A percentile compares a stretch with the other conserved stretches of the same genome.
Conservation (phyloP, 2,329 filamentous ascomycete genomes). For the Meredithiella fracta region DNA sequence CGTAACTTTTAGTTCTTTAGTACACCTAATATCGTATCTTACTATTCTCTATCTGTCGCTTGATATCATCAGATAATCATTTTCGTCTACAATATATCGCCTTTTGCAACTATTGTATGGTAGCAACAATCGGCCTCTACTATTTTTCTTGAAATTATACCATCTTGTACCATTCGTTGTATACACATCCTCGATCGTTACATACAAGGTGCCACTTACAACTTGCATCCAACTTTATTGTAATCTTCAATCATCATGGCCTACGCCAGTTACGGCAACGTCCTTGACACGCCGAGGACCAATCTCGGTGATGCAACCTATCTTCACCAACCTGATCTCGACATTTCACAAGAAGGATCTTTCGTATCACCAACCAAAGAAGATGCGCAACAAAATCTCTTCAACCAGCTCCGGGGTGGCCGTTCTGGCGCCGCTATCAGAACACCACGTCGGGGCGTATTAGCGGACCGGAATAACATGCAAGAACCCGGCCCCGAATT, state of each 20-base stretch:
- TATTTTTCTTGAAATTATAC: too few species aligned
- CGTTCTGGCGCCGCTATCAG: slow-evolving; percentile 27
- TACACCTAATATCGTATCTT: neutral
- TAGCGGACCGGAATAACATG: slow-evolving; percentile 57
- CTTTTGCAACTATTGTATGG: too few species aligned
- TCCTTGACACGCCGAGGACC: slow-evolving; percentile 73
- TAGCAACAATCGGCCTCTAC: too few species aligned
- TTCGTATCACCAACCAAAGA: slow-evolving; percentile 64
- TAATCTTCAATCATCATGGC: slow-evolving; percentile 32
- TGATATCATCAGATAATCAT: too few species aligned
- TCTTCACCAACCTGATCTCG: slow-evolving; percentile 55
- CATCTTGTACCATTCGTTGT: too few species aligned
- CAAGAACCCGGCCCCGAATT: slow-evolving; percentile 63
- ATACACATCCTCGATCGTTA: too few species aligned
- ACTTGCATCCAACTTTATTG: neutral
- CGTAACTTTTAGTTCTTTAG: neutral
- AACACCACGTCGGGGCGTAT: slow-evolving; percentile 55
- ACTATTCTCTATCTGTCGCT: too few species aligned
- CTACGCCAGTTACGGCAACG: slow-evolving; percentile 42
- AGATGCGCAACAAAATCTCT: slow-evolving; percentile 46
- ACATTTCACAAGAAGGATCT: slow-evolving; percentile 74
- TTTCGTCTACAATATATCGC: too few species aligned
- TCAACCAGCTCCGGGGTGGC: slow-evolving; percentile 60
- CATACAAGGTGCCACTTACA: too few species aligned
- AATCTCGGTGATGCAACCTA: slow-evolving; percentile 73